Conservation (phyloP, 2,329 filamentous ascomycete species). For the Tolypocladium inflatum region DNA sequence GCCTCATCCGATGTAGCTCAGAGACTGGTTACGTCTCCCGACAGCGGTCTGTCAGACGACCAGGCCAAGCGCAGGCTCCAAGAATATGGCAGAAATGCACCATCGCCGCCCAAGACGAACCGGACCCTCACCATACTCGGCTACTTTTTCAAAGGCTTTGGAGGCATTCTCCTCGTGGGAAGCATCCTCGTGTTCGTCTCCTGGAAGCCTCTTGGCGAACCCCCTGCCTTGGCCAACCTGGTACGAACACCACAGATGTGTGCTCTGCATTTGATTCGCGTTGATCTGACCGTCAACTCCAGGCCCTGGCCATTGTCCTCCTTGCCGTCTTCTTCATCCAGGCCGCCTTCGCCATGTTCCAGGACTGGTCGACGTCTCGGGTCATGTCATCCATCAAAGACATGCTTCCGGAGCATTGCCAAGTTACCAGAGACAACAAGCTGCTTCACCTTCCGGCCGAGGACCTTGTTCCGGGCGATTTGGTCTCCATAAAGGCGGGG, state of each 20-base stretch:
- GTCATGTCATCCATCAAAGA: constrained; percentile 74
- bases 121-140: constrained; percentile 47
- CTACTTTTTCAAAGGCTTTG: constrained; percentile 74
- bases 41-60: constrained; percentile 49
- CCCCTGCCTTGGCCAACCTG: constrained; percentile 59
- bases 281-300: not conserved
- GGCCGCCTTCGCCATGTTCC: constrained; percentile 60
- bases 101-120: constrained; percentile 54
- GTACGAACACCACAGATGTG: constrained; percentile 3
- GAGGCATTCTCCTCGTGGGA: constrained; percentile 58
- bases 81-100: constrained; percentile 58
- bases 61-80: constrained; percentile 44
- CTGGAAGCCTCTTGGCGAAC: constrained; percentile 65
- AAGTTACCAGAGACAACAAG: constrained; percentile 51
- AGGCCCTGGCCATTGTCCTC: constrained; percentile 63
- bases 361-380: constrained; percentile 66
- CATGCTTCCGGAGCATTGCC: constrained; percentile 68
- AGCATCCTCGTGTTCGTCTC: constrained; percentile 65
- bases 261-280: not conserved
- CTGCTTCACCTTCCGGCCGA: constrained; percentile 38
- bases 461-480: constrained; percentile 63
- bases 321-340: constrained; percentile 60
- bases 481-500: constrained; percentile 58
- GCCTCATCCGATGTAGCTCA: constrained; percentile 46
- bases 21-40: constrained; percentile 46